Conservation (phyloP, 2,329 filamentous ascomycete species). For the Diaporthe sp. region DNA sequence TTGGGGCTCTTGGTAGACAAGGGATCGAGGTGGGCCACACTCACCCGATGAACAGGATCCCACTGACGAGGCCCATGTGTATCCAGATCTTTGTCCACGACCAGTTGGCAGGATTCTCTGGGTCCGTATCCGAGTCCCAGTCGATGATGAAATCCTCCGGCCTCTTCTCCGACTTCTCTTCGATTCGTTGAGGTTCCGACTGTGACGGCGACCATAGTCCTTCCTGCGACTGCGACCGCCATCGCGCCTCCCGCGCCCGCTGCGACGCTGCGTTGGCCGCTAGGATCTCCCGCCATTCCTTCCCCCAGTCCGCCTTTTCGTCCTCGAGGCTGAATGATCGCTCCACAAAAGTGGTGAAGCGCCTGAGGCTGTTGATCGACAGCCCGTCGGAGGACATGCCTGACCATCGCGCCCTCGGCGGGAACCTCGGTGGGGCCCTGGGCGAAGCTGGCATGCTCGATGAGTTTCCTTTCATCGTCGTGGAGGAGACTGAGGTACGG, state of each 20-base stretch:
- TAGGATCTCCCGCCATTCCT: neutral
- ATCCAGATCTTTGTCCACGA: conserved; percentile 3
- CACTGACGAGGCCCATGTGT: conserved; percentile 16
- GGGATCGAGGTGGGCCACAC: neutral
- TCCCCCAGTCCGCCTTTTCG: neutral
- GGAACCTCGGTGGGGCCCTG: neutral
- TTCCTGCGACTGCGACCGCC: neutral
- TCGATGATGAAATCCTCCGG: conserved; percentile 14
- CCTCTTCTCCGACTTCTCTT: neutral
- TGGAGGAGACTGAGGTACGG: neutral
- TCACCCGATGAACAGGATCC: neutral
- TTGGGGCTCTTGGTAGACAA: conserved; percentile 6
- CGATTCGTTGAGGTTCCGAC: neutral
- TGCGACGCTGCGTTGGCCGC: neutral
- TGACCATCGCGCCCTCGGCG: conserved; percentile 10
- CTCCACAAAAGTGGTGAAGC: conserved; percentile 31
- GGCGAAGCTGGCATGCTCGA: neutral
- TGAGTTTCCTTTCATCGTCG: conserved; percentile 10
- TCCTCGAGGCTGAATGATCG: conserved; percentile 22
- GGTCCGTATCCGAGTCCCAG: conserved; percentile 1
- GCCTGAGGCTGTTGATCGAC: neutral
- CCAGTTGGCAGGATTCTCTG: conserved; percentile 15
- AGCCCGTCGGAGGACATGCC: neutral
- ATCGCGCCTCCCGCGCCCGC: neutral
- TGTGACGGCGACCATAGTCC: neutral